A percentile compares a stretch with the other conserved stretches of the same genome.
Evolutionary conservation across 257 asterid genomes (phyloP).

Genomic region (Nicotiana tabacum): DNA sequence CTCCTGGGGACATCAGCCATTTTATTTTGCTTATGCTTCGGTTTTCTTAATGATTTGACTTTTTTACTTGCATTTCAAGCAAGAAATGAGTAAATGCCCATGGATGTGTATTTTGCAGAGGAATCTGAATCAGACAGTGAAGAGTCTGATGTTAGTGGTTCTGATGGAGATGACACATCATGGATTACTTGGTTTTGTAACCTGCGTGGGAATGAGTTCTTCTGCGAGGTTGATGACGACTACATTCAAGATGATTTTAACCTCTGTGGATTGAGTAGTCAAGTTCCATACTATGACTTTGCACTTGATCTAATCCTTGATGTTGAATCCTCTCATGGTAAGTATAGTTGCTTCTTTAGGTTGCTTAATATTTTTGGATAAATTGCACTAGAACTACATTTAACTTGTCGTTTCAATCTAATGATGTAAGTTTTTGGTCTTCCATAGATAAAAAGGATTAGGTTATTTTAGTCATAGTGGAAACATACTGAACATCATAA

Average conservation of each 20-base stretch:
- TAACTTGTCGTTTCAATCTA: not conserved
- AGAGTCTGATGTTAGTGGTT: slow-evolving; percentile 89
- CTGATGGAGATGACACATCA: slow-evolving; percentile 96
- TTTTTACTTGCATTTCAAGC: not conserved
- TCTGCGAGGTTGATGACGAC: slow-evolving; percentile 94
- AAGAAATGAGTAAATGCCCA: slow-evolving; percentile 2
- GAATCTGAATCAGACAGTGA: slow-evolving; percentile 95
- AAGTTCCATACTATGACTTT: slow-evolving; percentile 92
- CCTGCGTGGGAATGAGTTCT: slow-evolving; percentile 92
- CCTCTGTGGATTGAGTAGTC: slow-evolving; percentile 93
- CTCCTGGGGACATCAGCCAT: not conserved
- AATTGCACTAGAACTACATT: not conserved
- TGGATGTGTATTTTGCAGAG: slow-evolving; percentile 40
- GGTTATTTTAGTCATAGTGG: not conserved
- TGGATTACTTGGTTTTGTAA: slow-evolving; percentile 99
- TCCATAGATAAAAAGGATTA: not conserved
- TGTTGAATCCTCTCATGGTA: slow-evolving; percentile 94
- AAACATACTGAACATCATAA: not conserved
- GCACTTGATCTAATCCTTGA: slow-evolving; percentile 95
- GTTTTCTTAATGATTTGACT: not conserved
- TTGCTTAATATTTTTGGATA: not conserved
- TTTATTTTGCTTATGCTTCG: not conserved
- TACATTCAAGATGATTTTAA: slow-evolving; percentile 96
- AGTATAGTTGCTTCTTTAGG: slow-evolving; percentile 18
- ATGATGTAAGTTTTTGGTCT: not conserved